These are phyloP conservation scores for Insectozyma bohioensis DNA, from an alignment of 1,139 yeast genomes.

Conservation along the genomic window DNA sequence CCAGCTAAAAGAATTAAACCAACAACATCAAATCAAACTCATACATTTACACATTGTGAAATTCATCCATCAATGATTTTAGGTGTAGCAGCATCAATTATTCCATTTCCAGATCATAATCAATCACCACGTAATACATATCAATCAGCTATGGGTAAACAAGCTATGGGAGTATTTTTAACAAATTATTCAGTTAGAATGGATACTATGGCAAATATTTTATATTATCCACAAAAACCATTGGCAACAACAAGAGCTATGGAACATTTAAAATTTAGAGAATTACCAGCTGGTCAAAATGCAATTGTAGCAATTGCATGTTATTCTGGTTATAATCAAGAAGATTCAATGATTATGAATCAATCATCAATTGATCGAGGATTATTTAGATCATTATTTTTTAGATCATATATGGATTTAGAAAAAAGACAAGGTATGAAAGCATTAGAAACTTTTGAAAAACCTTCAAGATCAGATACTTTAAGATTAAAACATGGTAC, in stretches of 20 bases:
- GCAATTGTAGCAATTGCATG: slow-evolving; percentile 98
- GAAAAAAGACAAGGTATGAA: slow-evolving; percentile 99
- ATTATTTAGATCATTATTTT: slow-evolving; percentile 89
- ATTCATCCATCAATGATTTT: slow-evolving; percentile 98
- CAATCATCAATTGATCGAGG: slow-evolving; percentile 98
- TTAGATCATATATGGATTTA: slow-evolving; percentile 97
- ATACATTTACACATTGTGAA: slow-evolving; percentile 97
- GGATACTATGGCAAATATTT: slow-evolving; percentile 99
- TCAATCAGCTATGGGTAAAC: slow-evolving; percentile 99
- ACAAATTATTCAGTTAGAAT: slow-evolving; percentile 95
- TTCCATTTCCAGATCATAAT: slow-evolving; percentile 99
- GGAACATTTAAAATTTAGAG: slow-evolving; percentile 97
- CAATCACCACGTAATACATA: slow-evolving; percentile 99
- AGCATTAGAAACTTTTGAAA: slow-evolving; percentile 92
- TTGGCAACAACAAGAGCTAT: slow-evolving; percentile 97
- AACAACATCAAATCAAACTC: slow-evolving; percentile 54
- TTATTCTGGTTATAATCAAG: slow-evolving; percentile 98
- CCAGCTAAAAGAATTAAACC: slow-evolving; percentile 90
- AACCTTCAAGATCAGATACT: slow-evolving; percentile 93
- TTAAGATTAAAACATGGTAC: slow-evolving; percentile 96
- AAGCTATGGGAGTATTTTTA: slow-evolving; percentile 99
- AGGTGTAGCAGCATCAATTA: slow-evolving; percentile 97
- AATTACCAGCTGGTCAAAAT: slow-evolving; percentile 98
- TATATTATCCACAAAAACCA: slow-evolving; percentile 98
- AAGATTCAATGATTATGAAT: slow-evolving; percentile 99